Evolutionary conservation across 202 grass and related monocot genomes (phyloP).

Genomic region (Panicum hallii): DNA sequence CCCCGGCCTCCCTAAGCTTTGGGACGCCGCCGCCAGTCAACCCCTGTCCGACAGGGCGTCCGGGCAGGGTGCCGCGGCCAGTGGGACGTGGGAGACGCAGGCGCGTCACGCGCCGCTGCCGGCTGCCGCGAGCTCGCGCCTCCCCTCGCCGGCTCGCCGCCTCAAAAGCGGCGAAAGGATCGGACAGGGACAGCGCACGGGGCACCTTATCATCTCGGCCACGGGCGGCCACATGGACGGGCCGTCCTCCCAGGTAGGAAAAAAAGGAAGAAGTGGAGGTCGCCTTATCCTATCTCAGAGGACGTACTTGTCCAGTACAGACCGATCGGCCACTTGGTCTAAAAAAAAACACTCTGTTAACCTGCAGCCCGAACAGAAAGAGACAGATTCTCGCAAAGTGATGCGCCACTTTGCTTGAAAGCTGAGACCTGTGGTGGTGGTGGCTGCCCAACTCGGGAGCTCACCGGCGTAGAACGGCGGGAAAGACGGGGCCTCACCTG

Average conservation of each 20-base stretch:
- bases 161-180: constrained; percentile 26
- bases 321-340: background rate
- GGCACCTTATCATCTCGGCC: constrained; percentile 36
- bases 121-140: background rate
- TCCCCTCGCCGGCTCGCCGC: background rate
- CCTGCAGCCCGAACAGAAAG: background rate
- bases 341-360: background rate
- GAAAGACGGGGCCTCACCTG: background rate
- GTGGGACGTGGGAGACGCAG: background rate
- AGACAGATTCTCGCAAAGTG: constrained; percentile 1
- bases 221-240: constrained; percentile 38
- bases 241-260: constrained; percentile 3
- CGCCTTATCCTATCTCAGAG: background rate
- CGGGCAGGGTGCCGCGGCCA: background rate
- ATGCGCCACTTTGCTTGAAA: constrained; percentile 25
- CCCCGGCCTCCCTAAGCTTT: too few relatives aligned
- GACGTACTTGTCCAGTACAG: background rate
- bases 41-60: background rate
- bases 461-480: background rate
- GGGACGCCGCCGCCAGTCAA: too few relatives aligned
- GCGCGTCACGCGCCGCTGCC: background rate
- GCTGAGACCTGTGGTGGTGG: background rate
- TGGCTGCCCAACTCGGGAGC: background rate
- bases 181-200: background rate
- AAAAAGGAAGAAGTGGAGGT: background rate